Conservation (phyloP, 345 rosid species). For the Eucalyptus grandis region DNA sequence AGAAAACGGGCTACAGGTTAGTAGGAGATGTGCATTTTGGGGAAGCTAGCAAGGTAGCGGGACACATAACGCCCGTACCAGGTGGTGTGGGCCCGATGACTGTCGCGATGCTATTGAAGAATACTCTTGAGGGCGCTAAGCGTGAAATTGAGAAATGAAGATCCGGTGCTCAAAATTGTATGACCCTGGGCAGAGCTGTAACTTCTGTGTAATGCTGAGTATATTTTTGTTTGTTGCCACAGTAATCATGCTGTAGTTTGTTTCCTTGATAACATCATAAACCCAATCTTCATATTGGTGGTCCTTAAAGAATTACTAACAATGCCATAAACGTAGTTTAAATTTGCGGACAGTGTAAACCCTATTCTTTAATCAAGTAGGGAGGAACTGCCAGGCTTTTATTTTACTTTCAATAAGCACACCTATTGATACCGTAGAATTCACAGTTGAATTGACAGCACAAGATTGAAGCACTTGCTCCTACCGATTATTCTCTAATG, state of each 20-base stretch:
- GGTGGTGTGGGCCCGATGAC: constrained; percentile 99
- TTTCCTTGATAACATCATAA: background rate
- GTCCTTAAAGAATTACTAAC: background rate
- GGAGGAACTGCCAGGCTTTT: background rate
- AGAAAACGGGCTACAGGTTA: constrained; percentile 71
- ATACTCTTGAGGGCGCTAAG: constrained; percentile 80
- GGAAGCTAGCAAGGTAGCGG: constrained; percentile 77
- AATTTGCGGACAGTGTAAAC: background rate
- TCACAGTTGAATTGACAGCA: background rate
- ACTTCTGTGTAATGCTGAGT: background rate
- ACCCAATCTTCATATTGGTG: background rate
- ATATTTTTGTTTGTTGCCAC: background rate
- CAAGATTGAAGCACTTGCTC: background rate
- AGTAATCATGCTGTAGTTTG: background rate
- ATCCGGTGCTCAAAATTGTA: background rate
- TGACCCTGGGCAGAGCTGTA: background rate
- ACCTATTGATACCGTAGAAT: background rate
- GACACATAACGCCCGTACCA: constrained; percentile 83
- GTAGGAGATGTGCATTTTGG: constrained; percentile 89
- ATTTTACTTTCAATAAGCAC: background rate
- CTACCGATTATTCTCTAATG: background rate
- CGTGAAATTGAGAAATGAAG: constrained; percentile 33
- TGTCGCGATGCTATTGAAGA: constrained; percentile 81
- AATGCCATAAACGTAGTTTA: background rate
- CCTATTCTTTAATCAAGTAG: background rate